Evolutionary conservation across 2,329 filamentous ascomycete species (phyloP), one percentile per base, ranked within the genome.

Genomic region (Botrytis pseudocinerea): DNA sequence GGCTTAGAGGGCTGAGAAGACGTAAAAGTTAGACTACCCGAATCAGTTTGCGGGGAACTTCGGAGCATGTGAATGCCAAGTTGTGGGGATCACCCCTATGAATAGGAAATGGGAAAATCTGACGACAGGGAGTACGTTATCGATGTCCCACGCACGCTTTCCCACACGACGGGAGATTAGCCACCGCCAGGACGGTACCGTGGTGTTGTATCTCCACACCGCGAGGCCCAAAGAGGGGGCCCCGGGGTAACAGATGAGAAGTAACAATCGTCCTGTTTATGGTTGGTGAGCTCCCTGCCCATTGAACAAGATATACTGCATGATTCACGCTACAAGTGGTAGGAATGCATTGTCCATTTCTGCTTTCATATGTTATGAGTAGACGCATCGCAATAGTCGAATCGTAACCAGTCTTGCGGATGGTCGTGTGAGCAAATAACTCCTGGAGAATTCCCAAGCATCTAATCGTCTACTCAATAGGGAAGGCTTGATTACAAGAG

Each of bases 1-100:
- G 38, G 65, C 38, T 70, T 42, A 40, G 35, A 69, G 48, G 48
- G 38, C n/a, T 59, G 35, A 32, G 65, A 44, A 59, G 38, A 44
- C 25, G 38, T 40, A 32, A 40, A 54, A 68, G 46, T 68, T 54
- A 68, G 35, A 54, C 32, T 57, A 42, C 25, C 48, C 65, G 65
- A 68, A 68, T 59, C 70, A 48, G 28, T 71, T 54, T 72, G 70
- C 70, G 70, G 70, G 70, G 70, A 68, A 60, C 61, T 72, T 72
- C 70, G 70, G 70, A 72, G 62, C 70, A 72, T 72, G 51, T 72
- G 70, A 72, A 69, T 35, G n/a, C 28, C 40, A 66, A 63, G 63
- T 44, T 72, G 62, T 72, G 70, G 70, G 48, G 61, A 57, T 59
- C 66, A 66, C 48, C 51, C 40, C 51, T 70, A 46, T 70, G 42